Percentiles rank a stretch among this genome's conserved stretches.
These are phyloP conservation scores for Puccinia triticina DNA, from an alignment of 1,284 basidiomycete genomes.

Conservation along the genomic window DNA sequence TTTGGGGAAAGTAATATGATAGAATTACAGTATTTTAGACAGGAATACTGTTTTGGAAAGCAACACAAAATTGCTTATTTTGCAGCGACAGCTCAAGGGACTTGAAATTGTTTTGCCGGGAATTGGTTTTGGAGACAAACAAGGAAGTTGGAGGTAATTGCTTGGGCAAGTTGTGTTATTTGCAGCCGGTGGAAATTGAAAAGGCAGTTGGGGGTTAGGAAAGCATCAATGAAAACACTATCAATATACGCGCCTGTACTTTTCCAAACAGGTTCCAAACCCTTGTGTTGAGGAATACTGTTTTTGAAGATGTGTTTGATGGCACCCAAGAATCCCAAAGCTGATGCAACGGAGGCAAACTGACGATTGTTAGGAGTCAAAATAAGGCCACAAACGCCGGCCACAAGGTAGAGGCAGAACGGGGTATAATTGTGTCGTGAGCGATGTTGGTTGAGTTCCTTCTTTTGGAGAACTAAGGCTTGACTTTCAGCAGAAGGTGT, in stretches of 20 bases:
- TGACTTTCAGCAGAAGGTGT: constrained; percentile 1
- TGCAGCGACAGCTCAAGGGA: not conserved
- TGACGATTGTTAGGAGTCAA: not conserved
- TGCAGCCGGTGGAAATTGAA: not conserved
- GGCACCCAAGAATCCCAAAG: not conserved
- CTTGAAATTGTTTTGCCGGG: not conserved
- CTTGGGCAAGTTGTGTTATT: constrained; percentile 1
- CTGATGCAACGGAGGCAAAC: not conserved
- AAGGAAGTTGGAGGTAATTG: constrained; percentile 14
- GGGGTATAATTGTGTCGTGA: constrained; percentile 9
- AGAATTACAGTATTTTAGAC: not conserved
- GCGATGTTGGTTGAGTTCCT: not conserved
- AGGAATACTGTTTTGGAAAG: not conserved
- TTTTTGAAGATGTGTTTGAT: not conserved
- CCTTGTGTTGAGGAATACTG: not conserved
- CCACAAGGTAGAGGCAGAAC: not conserved
- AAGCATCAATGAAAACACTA: constrained; percentile 23
- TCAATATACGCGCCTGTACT: constrained; percentile 6
- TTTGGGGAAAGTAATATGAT: not conserved
- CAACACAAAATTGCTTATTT: not conserved
- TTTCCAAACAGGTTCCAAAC: constrained; percentile 21
- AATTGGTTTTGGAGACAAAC: constrained; percentile 1
- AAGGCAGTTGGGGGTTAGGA: constrained; percentile 14
- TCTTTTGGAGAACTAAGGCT: constrained; percentile 14
- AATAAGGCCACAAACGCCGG: not conserved